Evolutionary conservation across 78 protist genomes (phyloP).

Genomic region (Polysphondylium violaceum): DNA sequence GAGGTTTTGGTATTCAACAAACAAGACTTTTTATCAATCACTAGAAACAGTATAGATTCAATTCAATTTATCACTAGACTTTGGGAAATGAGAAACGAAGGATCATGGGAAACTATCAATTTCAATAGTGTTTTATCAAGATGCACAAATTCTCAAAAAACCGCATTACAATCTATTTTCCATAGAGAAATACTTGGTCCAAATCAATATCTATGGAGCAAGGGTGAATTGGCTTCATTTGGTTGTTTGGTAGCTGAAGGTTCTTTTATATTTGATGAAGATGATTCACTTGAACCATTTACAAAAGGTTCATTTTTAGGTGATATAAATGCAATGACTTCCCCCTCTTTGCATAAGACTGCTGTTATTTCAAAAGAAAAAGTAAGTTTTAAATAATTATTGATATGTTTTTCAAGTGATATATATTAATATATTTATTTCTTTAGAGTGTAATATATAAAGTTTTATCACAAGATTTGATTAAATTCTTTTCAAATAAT

Average conservation of each 20-base stretch:
- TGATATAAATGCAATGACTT: slow-evolving; percentile 54
- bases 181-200: slow-evolving; percentile 19
- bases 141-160: slow-evolving; percentile 72
- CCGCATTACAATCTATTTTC: slow-evolving; percentile 61
- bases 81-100: slow-evolving; percentile 76
- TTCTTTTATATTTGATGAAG: slow-evolving; percentile 28
- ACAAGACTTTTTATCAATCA: slow-evolving; percentile 60
- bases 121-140: slow-evolving; percentile 48
- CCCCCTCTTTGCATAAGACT: slow-evolving; percentile 50
- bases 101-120: slow-evolving; percentile 72
- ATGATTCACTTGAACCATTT: slow-evolving; percentile 52
- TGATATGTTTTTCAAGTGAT: neutral
- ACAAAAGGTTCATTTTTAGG: slow-evolving; percentile 58
- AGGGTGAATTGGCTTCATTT: slow-evolving; percentile 44
- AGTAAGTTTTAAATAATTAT: neutral
- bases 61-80: slow-evolving; percentile 52
- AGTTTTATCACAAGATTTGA: slow-evolving; percentile 53
- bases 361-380: slow-evolving; percentile 55
- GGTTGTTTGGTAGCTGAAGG: slow-evolving; percentile 74
- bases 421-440: no score
- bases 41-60: slow-evolving; percentile 50
- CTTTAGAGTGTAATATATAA: slow-evolving; percentile 71
- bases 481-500: slow-evolving; percentile 42
- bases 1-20: slow-evolving; percentile 65
- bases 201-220: slow-evolving; percentile 24